Conservation (phyloP, 108 stramenopile species). For the Cyclostephanos invisitatus region DNA sequence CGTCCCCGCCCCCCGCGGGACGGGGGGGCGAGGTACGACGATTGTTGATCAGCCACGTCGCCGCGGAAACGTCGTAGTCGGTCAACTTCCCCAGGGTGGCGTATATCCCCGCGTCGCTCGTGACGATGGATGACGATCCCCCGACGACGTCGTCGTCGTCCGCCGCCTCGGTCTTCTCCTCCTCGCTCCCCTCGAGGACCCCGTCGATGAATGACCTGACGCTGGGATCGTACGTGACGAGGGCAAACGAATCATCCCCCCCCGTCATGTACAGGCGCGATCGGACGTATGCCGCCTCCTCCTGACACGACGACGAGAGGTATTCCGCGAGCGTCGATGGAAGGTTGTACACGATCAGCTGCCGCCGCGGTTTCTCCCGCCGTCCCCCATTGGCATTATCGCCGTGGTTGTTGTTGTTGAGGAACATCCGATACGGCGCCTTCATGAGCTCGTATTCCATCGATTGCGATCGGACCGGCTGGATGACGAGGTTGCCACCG, state of each 20-base stretch:
- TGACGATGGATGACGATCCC: background rate
- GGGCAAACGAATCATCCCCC: background rate
- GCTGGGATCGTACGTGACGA: slow-evolving; percentile 63
- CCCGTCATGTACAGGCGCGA: slow-evolving; percentile 25
- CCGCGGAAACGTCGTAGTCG: slow-evolving; percentile 51
- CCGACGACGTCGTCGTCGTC: background rate
- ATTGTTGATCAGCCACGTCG: slow-evolving; percentile 45
- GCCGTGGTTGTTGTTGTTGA: slow-evolving; percentile 36
- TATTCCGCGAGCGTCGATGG: slow-evolving; percentile 80
- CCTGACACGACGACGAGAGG: slow-evolving; percentile 32
- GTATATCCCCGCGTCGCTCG: too few relatives aligned
- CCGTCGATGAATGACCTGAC: slow-evolving; percentile 47
- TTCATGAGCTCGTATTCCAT: slow-evolving; percentile 64
- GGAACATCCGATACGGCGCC: slow-evolving; percentile 76
- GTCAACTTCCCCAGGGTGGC: too few relatives aligned
- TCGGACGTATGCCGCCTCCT: slow-evolving; percentile 69
- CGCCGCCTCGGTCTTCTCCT: background rate
- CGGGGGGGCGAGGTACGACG: slow-evolving; percentile 38
- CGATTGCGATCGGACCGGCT: slow-evolving; percentile 61
- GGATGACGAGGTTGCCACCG: slow-evolving; percentile 52
- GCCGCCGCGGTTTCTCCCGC: background rate
- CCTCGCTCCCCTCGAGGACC: slow-evolving; percentile 19
- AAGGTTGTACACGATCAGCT: slow-evolving; percentile 66
- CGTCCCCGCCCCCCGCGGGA: slow-evolving; percentile 45
- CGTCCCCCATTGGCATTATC: slow-evolving; percentile 10